Base-by-base conservation (phyloP, 805 yeast species). In the Candida railenensis region DNA sequence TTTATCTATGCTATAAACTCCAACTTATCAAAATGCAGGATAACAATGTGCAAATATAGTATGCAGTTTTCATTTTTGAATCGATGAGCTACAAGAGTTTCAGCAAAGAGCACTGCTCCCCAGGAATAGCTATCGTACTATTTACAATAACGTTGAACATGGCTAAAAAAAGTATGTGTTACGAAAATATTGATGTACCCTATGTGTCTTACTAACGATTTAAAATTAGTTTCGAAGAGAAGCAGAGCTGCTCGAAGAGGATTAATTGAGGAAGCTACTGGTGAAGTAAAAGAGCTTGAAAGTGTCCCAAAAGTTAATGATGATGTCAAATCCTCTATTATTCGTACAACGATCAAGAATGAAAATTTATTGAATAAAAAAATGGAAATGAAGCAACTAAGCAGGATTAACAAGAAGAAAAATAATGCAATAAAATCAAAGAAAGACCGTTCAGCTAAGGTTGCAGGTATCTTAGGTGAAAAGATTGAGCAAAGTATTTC, bases 221-320 rank as follows among this genome's bases (percentile, higher is more conserved):
- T 60, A 56, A 61, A 62, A 4, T 12, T 21, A 69, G 77, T 82
- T 22, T 83, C 89, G 16, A 84, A 83, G 53, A 82, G 77, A 50
- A 83, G 90, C 38, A 77, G 94, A 68, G 89, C 90, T 2, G 91
- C 94, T 2, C 81, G 91, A 67, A 74, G 89, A 61, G 85, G 84
- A 4, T 78, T 74, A 48, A 63, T 68, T 12, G 66, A 59, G 3
- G 74, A 76, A 1, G 66, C 55, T 3, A 48, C 57, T 2, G 79
- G 76, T 33, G 74, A 69, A 55, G 76, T 77, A 8, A 77, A 73
- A 51, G 72, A 75, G 5, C 67, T 86, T 30, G 68, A 72, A 20
- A 61, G 67, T 11, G 62, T 85, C 16, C 85, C 89, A 41, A 78
- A 86, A 61, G 72, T 76, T 11, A 83, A 81, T 51, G 77, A 83